phyloP scores from a whole-genome alignment of 2,329 filamentous ascomycete species.

The Teratosphaeria epicoccoides region DNA sequence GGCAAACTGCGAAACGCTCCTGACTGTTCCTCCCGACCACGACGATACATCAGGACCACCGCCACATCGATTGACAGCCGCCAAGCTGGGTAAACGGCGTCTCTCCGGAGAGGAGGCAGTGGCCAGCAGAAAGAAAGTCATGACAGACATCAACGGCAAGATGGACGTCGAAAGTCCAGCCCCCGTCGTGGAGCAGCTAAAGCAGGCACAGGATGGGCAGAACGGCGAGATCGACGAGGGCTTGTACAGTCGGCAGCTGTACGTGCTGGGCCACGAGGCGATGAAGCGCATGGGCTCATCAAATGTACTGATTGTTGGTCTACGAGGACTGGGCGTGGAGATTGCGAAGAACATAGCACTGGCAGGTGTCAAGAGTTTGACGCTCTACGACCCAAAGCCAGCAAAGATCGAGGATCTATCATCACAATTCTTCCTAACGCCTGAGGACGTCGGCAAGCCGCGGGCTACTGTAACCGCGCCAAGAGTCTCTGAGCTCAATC shows the following conservation, averaged over 20 bases:
- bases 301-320: constrained; percentile 80
- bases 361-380: constrained; percentile 94
- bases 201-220: constrained; percentile 28
- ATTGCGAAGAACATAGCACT: constrained; percentile 98
- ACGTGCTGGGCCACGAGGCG: constrained; percentile 64
- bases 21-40: not conserved
- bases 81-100: constrained; percentile 43
- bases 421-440: constrained; percentile 90
- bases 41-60: not conserved
- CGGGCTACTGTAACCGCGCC: constrained; percentile 79
- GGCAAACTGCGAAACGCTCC: not conserved
- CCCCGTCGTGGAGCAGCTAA: constrained; percentile 49
- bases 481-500: constrained; percentile 86
- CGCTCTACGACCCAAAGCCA: constrained; percentile 79
- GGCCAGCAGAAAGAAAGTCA: constrained; percentile 36
- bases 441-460: constrained; percentile 82
- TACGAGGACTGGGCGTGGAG: constrained; percentile 92
- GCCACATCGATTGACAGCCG: constrained; percentile 1
- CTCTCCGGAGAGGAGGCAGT: constrained; percentile 37
- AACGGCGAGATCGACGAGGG: constrained; percentile 58
- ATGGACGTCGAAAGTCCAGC: constrained; percentile 54
- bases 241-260: constrained; percentile 57
- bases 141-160: constrained; percentile 26
- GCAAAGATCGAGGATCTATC: constrained; percentile 81
- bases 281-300: constrained; percentile 99